Evolutionary conservation across 1,284 basidiomycete genomes (phyloP), one percentile per base, ranked within the genome.

Genomic region (Irpex sp.): DNA sequence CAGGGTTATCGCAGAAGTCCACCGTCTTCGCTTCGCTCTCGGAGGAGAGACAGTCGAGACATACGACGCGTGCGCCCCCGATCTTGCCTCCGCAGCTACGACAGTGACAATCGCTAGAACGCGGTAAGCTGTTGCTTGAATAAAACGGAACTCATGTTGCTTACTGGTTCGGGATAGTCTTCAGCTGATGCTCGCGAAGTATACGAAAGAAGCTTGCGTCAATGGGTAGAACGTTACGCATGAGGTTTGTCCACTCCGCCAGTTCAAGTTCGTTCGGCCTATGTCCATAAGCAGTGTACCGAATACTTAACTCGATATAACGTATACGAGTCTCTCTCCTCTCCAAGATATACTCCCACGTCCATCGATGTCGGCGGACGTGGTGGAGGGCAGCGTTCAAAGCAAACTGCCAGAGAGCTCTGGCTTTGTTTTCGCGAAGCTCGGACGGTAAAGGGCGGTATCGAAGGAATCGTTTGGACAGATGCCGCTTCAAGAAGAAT

Each of bases 1-100:
- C 66, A 0, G 64, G 58, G 39, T 61, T 65, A 49, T 65, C 66
- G 56, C 69, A 71, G 35, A 71, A 63, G 58, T 71, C 68, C n/a
- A 68, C 60, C 1, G 68, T 67, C 37, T 56, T 65, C 8, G 62
- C 62, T 16, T 60, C 19, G 12, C 59, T 49, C 18, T 62, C 58
- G 9, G 56, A 48, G 14, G 63, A 58, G 14, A 60, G 56, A 37
- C 71, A 72, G 62, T 70, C 69, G 3, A 72, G 62, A 57, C 71
- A 72, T 42, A 71, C 63, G 19, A 67, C 62, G 10, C 69, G 69
- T 5, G 68, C 54, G 2, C 69, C 69, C 37, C 60, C 64, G 6
- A 70, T 61, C 5, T 57, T 64, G 0, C 59, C 39, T 2, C 64
- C 61, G 48, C 71, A 72, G 33, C 64, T 61, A n/a, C 64, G 65